Evolutionary conservation across 202 grass and related monocot genomes (phyloP), one percentile per base, ranked within the genome.

Genomic region (Carex arenaria): DNA sequence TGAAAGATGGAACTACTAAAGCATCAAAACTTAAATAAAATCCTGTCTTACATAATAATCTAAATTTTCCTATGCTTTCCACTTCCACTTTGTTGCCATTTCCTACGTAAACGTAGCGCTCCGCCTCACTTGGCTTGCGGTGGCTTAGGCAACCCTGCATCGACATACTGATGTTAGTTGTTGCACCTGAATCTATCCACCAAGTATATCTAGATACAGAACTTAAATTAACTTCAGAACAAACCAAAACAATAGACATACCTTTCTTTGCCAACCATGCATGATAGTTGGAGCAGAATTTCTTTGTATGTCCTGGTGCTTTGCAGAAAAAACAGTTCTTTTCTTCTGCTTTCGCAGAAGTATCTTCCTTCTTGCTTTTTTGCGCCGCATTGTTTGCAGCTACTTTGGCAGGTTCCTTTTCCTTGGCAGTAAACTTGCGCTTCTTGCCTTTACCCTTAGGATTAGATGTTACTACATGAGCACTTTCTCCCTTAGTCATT

Each of bases 181-280:
- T 83, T 42, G 80, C 62, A 68, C 40, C 32, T 19, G 36, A 47
- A 10, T 47, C 43, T 47, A 47, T 10, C 43, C 43, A 47, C 8
- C 43, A 47, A 10, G 43, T 47, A 70, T 53, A 64, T 18, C 65
- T 64, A 67, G 17, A 51, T 43, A 34, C 56, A 49, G 30, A 81
- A 66, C 32, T 64, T 36, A 67, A 83, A 71, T 83, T 36, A 51
- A 71, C 34, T 42, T 71, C 17, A 72, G 17, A 83, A 53, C 17
- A 71, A 71, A 83, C 42, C 8, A 83, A 71, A 83, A 3, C 30
- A 32, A 83, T 12, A 71, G 47, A 13, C 26, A 18, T 72, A 72
- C 64, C 64, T 57, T 57, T 83, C 80, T 83, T 83, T 17, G 10
- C 64, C 49, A 7, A 10, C 80, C 64, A 83, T 55, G 19, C 45